Base-by-base conservation (phyloP, 129 eudicot species). In the Dittrichia graveolens region DNA sequence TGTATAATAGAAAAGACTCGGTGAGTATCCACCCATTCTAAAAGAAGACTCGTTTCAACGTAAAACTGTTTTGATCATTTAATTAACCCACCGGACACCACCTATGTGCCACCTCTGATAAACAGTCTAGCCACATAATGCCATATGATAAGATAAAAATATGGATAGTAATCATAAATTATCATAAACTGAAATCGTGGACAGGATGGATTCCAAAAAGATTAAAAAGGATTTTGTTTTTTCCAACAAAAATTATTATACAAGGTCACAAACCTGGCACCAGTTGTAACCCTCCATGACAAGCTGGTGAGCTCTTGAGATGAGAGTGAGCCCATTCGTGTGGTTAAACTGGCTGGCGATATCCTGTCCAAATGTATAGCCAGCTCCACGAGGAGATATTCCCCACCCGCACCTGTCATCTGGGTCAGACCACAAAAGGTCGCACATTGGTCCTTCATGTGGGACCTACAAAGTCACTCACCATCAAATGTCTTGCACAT, bases 351-450 rank as follows among this genome's bases (percentile, higher is more conserved):
- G 95, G 67, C 84, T 71, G 2, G 97, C 95, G 61, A 91, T 86
- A 49, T 91, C 97, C 81, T 91, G 97, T 61, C 97, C 96, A 69
- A 91, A 91, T 15, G 97, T 91, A 75, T 91, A 91, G n/a, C 97
- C 97, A 13, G 97, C 97, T 47, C 97, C 97, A 59, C 96, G 95
- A 6, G 97, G 96, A 37, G 97, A 91, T 42, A 88, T 91, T 42
- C 97, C 97, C 96, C 97, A 91, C 47, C 97, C 97, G 67, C 97
- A 91, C 41, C 96, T 80, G 62, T 91, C 96, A 67, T 91, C 96
- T 40, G 97, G 97, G 71, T 91, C 97, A 3, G 97, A 91, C 97
- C 97, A 91, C 75, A 91, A 83, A 15, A 91, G 96, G 59, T 91
- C 97, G 64, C 97, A 91, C 97, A 91, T 91, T 10, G 97, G 96